A percentile compares a stretch with the other conserved stretches of the same genome.
phyloP scores from a whole-genome alignment of 176 grass and related monocot species.

The Typha latifolia region DNA sequence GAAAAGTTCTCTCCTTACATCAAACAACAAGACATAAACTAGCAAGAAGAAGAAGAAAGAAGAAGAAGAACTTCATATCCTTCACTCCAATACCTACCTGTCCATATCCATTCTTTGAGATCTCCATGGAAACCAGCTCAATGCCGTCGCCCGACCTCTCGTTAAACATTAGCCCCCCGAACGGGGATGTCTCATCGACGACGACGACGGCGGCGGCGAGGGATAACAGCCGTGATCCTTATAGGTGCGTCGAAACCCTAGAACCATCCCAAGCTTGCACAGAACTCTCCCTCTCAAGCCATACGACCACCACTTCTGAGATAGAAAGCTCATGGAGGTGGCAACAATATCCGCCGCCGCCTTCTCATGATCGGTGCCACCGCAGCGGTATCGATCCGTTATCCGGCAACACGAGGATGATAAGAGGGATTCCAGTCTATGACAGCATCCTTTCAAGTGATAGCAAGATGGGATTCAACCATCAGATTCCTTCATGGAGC shows the following conservation, averaged over 20 bases:
- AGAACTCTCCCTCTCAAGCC: conserved; percentile 62
- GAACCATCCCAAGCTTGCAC: conserved; percentile 35
- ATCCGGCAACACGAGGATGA: conserved; percentile 17
- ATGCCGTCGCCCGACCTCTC: conserved; percentile 74
- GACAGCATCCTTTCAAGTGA: conserved; percentile 27
- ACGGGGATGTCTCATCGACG: conserved; percentile 13
- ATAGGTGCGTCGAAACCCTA: not conserved
- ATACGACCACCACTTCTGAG: not conserved
- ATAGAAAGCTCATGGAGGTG: not conserved
- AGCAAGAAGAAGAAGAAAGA: not conserved
- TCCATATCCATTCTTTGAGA: not conserved
- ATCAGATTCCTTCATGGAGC: conserved; percentile 27
- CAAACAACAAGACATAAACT: not conserved
- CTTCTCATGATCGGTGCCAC: not conserved
- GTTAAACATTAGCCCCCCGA: conserved; percentile 83
- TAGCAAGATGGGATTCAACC: conserved; percentile 29
- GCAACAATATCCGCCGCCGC: not conserved
- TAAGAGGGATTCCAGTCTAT: conserved; percentile 88
- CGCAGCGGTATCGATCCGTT: not conserved
- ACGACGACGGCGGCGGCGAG: conserved; percentile 1
- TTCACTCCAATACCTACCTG: conserved; percentile 1
- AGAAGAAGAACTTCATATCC: no score
- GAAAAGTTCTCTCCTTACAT: no score
- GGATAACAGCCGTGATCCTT: no score
- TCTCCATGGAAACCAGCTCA: conserved; percentile 57